Percentiles rank a stretch among this genome's conserved stretches.
These are phyloP conservation scores for Dendrobium chrysotoxum DNA, from an alignment of 106 monocot species.

Conservation along the genomic window DNA sequence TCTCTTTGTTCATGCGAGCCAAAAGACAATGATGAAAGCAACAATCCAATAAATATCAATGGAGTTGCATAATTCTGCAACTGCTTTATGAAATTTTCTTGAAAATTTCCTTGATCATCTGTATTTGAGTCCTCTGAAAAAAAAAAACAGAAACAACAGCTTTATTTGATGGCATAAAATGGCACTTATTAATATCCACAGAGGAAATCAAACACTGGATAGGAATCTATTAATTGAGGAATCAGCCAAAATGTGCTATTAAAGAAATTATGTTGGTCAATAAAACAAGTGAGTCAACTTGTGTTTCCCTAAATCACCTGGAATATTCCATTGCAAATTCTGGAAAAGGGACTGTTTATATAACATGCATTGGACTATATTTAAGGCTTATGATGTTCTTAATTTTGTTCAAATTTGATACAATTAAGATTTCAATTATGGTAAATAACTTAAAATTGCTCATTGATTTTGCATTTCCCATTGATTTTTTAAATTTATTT, in stretches of 20 bases:
- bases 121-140: slow-evolving; percentile 67
- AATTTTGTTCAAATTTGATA: no score
- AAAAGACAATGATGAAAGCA: slow-evolving; percentile 60
- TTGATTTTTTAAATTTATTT: no score
- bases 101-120: slow-evolving; percentile 61
- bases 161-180: neutral
- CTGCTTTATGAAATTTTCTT: slow-evolving; percentile 55
- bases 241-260: neutral
- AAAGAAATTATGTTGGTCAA: neutral
- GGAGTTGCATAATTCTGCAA: slow-evolving; percentile 70
- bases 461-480: no score
- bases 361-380: neutral
- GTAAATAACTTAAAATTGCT: no score
- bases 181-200: neutral
- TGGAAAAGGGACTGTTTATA: neutral
- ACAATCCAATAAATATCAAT: slow-evolving; percentile 62
- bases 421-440: no score
- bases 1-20: slow-evolving; percentile 65
- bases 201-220: neutral
- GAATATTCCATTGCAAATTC: neutral
- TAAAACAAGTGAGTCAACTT: neutral
- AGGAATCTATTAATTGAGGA: neutral
- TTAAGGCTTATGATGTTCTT: neutral
- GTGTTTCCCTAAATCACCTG: neutral
- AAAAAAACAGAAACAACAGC: neutral